phyloP scores from a whole-genome alignment of 805 yeast species.

The Cyberlindnera mrakii region DNA sequence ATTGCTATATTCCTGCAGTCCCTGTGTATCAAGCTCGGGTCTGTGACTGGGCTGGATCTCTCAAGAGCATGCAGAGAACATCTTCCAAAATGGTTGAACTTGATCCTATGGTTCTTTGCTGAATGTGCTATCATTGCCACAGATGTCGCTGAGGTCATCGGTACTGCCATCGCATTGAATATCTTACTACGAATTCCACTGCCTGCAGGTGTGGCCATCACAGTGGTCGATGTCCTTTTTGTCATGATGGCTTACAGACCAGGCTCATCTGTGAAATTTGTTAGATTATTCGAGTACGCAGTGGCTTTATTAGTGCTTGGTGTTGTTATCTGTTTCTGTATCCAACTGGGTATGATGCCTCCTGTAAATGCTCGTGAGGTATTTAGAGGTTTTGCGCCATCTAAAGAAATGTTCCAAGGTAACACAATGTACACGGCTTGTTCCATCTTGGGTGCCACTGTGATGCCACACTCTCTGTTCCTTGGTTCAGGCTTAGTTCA shows the following conservation, averaged over 20 bases:
- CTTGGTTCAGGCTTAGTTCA: conserved; percentile 85
- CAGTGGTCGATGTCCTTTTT: conserved; percentile 74
- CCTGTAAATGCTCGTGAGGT: conserved; percentile 38
- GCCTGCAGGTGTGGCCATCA: conserved; percentile 69
- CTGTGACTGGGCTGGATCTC: conserved; percentile 83
- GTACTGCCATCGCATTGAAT: conserved; percentile 82
- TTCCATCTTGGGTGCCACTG: conserved; percentile 88
- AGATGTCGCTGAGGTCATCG: conserved; percentile 91
- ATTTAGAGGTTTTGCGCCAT: conserved; percentile 66
- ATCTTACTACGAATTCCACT: conserved; percentile 72
- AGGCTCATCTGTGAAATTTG: conserved; percentile 65
- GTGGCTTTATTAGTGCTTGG: conserved; percentile 67
- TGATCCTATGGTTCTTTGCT: conserved; percentile 64
- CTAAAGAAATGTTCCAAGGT: conserved; percentile 42
- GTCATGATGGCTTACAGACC: conserved; percentile 77
- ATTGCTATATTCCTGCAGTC: conserved; percentile 82
- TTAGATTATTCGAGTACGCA: conserved; percentile 68
- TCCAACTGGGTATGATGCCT: conserved; percentile 58
- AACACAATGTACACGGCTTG: conserved; percentile 68
- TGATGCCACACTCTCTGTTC: conserved; percentile 87
- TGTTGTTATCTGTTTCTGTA: conserved; percentile 74
- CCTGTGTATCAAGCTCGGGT: conserved; percentile 78
- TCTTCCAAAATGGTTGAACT: conserved; percentile 62
- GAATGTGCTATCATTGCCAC: conserved; percentile 89
- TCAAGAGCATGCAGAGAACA: conserved; percentile 77